Conservation (phyloP, 2,329 filamentous ascomycete species). For the Alternaria consortialis region DNA sequence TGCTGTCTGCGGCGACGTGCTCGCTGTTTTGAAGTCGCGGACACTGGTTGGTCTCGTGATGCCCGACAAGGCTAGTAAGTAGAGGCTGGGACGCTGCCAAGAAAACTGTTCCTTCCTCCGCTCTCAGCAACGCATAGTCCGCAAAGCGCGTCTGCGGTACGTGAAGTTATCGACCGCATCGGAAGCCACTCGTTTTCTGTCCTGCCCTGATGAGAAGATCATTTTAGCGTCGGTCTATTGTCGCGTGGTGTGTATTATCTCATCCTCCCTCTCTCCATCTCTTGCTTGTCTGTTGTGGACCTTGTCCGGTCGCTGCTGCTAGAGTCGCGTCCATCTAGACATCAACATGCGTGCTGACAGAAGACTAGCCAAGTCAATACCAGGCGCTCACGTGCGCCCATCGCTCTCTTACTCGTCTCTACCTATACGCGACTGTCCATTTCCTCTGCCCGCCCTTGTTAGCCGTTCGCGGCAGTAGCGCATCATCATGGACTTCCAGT, state of each 20-base stretch:
- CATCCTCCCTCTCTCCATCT: conserved; percentile 15
- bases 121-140: conserved; percentile 47
- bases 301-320: conserved; percentile 26
- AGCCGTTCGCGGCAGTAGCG: conserved; percentile 29
- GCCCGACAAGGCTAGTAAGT: conserved; percentile 23
- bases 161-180: conserved; percentile 45
- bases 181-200: conserved; percentile 34
- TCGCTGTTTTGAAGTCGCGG: conserved; percentile 24
- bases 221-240: conserved; percentile 34
- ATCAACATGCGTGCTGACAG: conserved; percentile 44
- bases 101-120: conserved; percentile 25
- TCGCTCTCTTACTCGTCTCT: conserved; percentile 14
- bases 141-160: conserved; percentile 43
- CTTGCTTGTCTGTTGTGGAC: conserved; percentile 25
- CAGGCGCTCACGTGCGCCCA: conserved; percentile 35
- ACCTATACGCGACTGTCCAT: conserved; percentile 21
- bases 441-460: conserved; percentile 1
- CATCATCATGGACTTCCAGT: conserved; percentile 49
- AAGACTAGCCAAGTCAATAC: conserved; percentile 36
- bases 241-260: conserved; percentile 36
- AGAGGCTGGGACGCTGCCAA: conserved; percentile 17
- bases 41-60: conserved; percentile 22
- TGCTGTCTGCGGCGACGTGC: conserved; percentile 7
- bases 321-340: conserved; percentile 39
- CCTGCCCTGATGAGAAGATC: conserved; percentile 41